Evolutionary conservation across 169 alveolate species (phyloP).

Genomic region (Cryptosporidium ryanae): DNA sequence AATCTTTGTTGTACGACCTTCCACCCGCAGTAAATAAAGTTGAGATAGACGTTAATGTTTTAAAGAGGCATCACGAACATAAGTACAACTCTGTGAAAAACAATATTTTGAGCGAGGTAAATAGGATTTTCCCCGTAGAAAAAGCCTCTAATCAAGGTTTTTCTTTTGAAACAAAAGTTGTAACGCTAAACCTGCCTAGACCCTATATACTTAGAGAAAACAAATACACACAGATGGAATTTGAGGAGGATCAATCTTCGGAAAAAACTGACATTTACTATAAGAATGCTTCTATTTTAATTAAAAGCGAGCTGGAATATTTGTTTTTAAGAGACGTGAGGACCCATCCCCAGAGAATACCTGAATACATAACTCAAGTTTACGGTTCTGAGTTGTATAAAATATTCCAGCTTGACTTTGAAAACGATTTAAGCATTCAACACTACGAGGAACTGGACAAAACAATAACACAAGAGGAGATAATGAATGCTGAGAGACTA

Average conservation of each 20-base stretch:
- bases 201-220: conserved; percentile 37
- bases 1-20: conserved; percentile 52
- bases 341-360: conserved; percentile 58
- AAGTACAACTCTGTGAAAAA: neutral
- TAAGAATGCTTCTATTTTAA: neutral
- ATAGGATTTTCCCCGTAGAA: neutral
- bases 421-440: neutral
- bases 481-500: conserved; percentile 3
- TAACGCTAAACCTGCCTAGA: conserved; percentile 40
- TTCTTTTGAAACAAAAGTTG: conserved; percentile 39
- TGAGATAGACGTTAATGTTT: conserved; percentile 7
- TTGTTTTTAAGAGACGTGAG: conserved; percentile 22
- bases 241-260: neutral
- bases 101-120: neutral
- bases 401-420: no score
- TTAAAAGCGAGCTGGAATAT: conserved; percentile 24
- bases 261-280: neutral
- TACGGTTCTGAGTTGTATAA: conserved; percentile 33
- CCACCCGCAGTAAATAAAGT: conserved; percentile 55
- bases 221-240: neutral
- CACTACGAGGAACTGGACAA: neutral
- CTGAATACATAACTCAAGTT: conserved; percentile 9
- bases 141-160: neutral
- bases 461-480: conserved; percentile 6
- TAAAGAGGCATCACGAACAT: neutral